A percentile compares a stretch with the other conserved stretches of the same genome.
Evolutionary conservation across 148 eudicot genomes (phyloP).

Genomic region (Rhododendron williamsianum): DNA sequence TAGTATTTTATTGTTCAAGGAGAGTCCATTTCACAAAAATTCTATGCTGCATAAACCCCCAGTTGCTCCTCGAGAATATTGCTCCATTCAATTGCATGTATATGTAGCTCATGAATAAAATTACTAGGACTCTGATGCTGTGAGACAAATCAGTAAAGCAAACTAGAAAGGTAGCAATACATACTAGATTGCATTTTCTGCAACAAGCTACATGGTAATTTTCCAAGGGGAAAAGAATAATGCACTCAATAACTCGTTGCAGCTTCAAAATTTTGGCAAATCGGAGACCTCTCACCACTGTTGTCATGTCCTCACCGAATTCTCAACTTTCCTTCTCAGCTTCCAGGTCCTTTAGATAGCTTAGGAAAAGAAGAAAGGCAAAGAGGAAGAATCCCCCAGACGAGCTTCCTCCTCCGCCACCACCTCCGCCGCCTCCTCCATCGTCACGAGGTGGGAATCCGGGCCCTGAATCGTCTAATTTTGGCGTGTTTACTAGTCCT

Average conservation of each 20-base stretch:
- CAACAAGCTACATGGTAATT: not conserved
- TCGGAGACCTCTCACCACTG: not conserved
- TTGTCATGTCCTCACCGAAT: not conserved
- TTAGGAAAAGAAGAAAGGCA: not conserved
- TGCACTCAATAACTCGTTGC: not conserved
- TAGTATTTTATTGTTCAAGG: not conserved
- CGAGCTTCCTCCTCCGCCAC: not conserved
- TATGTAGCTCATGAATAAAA: not conserved
- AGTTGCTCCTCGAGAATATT: not conserved
- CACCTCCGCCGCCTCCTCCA: not conserved
- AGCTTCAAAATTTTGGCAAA: not conserved
- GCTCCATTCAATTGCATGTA: not conserved
- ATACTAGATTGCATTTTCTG: not conserved
- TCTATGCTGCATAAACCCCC: not conserved
- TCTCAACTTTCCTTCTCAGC: not conserved
- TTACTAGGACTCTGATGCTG: not conserved
- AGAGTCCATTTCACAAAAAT: not conserved
- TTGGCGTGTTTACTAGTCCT: not conserved
- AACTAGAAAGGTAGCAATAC: not conserved
- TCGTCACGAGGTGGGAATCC: conserved; percentile 7
- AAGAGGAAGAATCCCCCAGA: not conserved
- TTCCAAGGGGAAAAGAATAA: not conserved
- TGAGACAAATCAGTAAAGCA: not conserved
- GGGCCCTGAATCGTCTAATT: not conserved
- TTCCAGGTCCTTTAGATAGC: not conserved